Percentiles rank a stretch among this genome's conserved stretches.
Evolutionary conservation across 2,329 filamentous ascomycete species (phyloP).

Genomic region (Leptographium flavum): DNA sequence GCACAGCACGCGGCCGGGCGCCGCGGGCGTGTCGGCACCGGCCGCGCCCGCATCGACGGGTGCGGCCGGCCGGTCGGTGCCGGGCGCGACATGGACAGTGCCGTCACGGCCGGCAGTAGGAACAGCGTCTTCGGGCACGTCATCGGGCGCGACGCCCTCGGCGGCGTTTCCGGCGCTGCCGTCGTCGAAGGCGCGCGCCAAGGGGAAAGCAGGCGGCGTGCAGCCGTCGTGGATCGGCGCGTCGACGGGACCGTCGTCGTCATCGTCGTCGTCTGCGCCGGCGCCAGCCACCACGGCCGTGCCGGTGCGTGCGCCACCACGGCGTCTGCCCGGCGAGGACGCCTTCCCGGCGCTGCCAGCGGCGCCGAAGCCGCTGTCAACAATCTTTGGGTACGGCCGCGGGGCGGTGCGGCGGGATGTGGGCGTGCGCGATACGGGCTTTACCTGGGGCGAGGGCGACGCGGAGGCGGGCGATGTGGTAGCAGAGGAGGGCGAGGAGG

Average conservation of each 20-base stretch:
- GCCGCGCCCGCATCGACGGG: slow-evolving; percentile 2
- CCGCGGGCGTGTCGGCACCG: slow-evolving; percentile 15
- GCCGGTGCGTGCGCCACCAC: background rate
- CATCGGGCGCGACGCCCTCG: slow-evolving; percentile 12
- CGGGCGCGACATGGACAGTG: slow-evolving; percentile 12
- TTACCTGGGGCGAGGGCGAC: slow-evolving; percentile 34
- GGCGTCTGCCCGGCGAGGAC: slow-evolving; percentile 28
- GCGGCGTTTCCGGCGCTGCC: slow-evolving; percentile 32
- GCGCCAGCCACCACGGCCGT: slow-evolving; percentile 2
- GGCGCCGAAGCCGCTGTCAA: slow-evolving; percentile 54
- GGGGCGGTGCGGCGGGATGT: slow-evolving; percentile 41
- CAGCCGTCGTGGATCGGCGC: slow-evolving; percentile 11
- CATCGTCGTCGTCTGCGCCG: slow-evolving; percentile 8
- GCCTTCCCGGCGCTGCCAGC: slow-evolving; percentile 73
- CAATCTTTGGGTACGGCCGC: slow-evolving; percentile 46
- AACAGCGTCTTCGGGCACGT: background rate
- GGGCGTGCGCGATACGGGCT: slow-evolving; percentile 32
- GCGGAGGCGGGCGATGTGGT: slow-evolving; percentile 13
- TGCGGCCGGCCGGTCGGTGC: slow-evolving; percentile 7
- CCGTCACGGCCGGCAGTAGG: slow-evolving; percentile 13
- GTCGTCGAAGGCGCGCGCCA: slow-evolving; percentile 8
- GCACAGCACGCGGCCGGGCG: slow-evolving; percentile 36
- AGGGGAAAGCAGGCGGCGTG: background rate
- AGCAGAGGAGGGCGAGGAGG: slow-evolving; percentile 14
- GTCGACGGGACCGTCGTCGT: background rate